These are phyloP conservation scores for Alternaria postmessia DNA, from an alignment of 2,329 filamentous ascomycete species.

Conservation along the genomic window DNA sequence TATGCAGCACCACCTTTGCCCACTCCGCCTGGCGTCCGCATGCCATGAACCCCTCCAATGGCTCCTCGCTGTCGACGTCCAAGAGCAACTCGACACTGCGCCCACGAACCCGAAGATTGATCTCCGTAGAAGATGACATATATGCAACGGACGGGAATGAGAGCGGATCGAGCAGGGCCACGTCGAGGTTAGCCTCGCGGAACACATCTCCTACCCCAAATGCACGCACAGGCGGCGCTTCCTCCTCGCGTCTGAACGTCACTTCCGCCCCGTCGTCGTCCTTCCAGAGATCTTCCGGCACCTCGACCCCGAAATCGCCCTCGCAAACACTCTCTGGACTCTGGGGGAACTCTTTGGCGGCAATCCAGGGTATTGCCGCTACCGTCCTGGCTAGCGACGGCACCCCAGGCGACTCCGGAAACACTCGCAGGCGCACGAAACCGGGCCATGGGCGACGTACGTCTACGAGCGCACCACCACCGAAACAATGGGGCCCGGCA, in stretches of 20 bases:
- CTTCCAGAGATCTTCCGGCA: slow-evolving; percentile 33
- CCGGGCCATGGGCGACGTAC: slow-evolving; percentile 39
- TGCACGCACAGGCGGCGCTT: slow-evolving; percentile 26
- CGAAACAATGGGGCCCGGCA: slow-evolving; percentile 59
- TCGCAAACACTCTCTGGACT: slow-evolving; percentile 52
- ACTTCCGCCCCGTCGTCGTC: slow-evolving; percentile 38
- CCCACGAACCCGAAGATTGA: slow-evolving; percentile 57
- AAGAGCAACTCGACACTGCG: slow-evolving; percentile 56
- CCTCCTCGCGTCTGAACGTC: slow-evolving; percentile 44
- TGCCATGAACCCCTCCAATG: slow-evolving; percentile 54
- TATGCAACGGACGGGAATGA: slow-evolving; percentile 47
- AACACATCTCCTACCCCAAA: slow-evolving; percentile 53
- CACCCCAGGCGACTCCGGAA: slow-evolving; percentile 22
- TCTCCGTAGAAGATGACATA: slow-evolving; percentile 58
- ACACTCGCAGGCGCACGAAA: slow-evolving; percentile 38
- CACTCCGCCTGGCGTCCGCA: slow-evolving; percentile 43
- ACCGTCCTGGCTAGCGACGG: slow-evolving; percentile 57
- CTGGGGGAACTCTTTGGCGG: slow-evolving; percentile 59
- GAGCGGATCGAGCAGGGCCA: slow-evolving; percentile 49
- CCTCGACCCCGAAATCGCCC: slow-evolving; percentile 34
- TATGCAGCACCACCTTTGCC: slow-evolving; percentile 50
- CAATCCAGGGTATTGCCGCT: slow-evolving; percentile 59
- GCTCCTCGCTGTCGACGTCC: slow-evolving; percentile 46
- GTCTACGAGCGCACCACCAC: slow-evolving; percentile 49
- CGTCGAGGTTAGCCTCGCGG: slow-evolving; percentile 43